These are phyloP conservation scores for Fusarium ramigenum DNA, from an alignment of 2,329 filamentous ascomycete species.

Conservation along the genomic window DNA sequence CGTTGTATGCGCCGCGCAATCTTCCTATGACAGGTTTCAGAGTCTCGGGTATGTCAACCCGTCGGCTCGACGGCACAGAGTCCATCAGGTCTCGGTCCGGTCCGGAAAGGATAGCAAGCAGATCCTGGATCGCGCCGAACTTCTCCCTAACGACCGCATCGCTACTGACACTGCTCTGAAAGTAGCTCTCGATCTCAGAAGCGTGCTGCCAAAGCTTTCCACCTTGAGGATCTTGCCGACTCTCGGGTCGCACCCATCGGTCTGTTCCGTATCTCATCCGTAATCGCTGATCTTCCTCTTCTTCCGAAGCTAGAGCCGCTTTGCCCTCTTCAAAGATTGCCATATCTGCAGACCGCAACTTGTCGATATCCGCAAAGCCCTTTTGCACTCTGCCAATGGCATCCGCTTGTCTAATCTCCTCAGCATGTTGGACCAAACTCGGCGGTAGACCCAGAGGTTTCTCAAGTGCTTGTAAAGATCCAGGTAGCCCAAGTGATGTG, in stretches of 20 bases:
- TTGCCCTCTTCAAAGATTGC: constrained; percentile 85
- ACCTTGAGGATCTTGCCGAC: constrained; percentile 72
- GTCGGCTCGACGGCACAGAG: constrained; percentile 86
- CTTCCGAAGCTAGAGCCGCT: constrained; percentile 79
- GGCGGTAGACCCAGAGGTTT: constrained; percentile 92
- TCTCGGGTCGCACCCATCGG: constrained; percentile 78
- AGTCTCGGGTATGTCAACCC: constrained; percentile 80
- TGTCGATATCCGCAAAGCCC: constrained; percentile 88
- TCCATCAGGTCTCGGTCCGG: constrained; percentile 84
- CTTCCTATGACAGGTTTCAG: constrained; percentile 82
- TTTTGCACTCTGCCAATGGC: constrained; percentile 79
- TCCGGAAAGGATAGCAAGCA: constrained; percentile 80
- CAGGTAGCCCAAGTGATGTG: constrained; percentile 85
- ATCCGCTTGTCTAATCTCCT: constrained; percentile 92
- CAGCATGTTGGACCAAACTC: constrained; percentile 85
- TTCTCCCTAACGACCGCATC: constrained; percentile 77
- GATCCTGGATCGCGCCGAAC: constrained; percentile 76
- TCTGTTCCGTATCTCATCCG: constrained; percentile 86
- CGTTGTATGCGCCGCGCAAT: constrained; percentile 83
- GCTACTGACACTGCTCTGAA: constrained; percentile 69
- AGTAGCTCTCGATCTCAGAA: constrained; percentile 85
- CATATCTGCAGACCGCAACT: constrained; percentile 82
- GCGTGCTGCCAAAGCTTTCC: constrained; percentile 78
- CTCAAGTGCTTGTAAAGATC: constrained; percentile 91
- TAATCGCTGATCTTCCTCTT: constrained; percentile 81